Conservation (phyloP, 2,329 filamentous ascomycete genomes). For the Arthroderma sp. region DNA sequence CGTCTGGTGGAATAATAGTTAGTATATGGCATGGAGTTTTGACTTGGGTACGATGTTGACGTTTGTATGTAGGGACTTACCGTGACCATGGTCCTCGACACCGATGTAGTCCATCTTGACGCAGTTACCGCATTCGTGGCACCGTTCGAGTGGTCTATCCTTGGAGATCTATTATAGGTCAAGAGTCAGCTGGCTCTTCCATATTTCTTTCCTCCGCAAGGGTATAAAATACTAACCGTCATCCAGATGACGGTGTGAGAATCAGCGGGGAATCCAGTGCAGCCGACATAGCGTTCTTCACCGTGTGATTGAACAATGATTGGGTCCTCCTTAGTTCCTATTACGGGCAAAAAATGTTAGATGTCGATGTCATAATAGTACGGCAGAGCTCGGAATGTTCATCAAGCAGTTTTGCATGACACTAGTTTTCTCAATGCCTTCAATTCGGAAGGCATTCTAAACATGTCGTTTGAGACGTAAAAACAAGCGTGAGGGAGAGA, state of each 20-base stretch:
- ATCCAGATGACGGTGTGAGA: constrained; percentile 87
- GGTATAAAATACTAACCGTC: constrained; percentile 45
- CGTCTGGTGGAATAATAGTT: not conserved
- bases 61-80: constrained; percentile 18
- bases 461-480: no score
- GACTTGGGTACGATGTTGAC: not conserved
- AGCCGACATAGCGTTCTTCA: constrained; percentile 92
- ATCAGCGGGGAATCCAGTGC: constrained; percentile 87
- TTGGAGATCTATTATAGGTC: constrained; percentile 54
- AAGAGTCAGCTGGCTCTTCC: not conserved
- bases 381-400: not conserved
- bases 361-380: not conserved
- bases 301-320: constrained; percentile 84
- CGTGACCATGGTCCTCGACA: constrained; percentile 50
- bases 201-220: no score
- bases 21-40: not conserved
- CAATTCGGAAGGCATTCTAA: not conserved
- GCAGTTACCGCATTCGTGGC: constrained; percentile 88
- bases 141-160: constrained; percentile 84
- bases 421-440: not conserved
- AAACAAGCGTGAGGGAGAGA: not conserved
- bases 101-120: constrained; percentile 98
- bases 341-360: not conserved
- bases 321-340: constrained; percentile 78
- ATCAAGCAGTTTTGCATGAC: no score